phyloP scores from a whole-genome alignment of 306 rosid species.

The Acacia confusa region DNA sequence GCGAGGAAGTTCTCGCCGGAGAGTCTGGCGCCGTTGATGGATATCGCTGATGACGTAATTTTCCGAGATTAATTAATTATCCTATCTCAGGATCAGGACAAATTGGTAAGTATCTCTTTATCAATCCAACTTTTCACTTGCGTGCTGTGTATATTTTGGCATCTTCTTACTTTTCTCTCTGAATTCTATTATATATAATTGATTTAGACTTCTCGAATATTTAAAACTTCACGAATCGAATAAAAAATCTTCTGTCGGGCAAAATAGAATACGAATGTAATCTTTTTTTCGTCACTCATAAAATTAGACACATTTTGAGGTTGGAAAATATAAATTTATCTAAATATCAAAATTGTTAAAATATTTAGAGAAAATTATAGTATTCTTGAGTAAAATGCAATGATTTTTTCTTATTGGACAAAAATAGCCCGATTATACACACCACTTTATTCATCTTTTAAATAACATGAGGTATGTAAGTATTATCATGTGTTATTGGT shows the following conservation, averaged over 20 bases:
- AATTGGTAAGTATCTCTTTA: neutral
- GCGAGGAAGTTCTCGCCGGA: constrained; percentile 73
- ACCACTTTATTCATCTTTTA: too few species aligned
- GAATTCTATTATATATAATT: neutral
- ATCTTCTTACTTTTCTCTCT: neutral
- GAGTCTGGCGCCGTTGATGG: constrained; percentile 47
- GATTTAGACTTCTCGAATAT: neutral
- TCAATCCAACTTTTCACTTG: neutral
- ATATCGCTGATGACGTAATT: constrained; percentile 54
- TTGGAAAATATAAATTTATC: neutral
- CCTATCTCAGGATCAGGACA: constrained; percentile 12
- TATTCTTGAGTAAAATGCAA: too few species aligned
- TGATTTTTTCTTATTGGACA: too few species aligned
- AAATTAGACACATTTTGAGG: neutral
- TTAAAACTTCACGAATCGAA: neutral
- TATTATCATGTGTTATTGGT: too few species aligned
- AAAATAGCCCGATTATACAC: too few species aligned
- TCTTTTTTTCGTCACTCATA: neutral
- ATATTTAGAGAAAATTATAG: too few species aligned
- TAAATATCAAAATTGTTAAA: neutral
- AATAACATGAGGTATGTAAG: too few species aligned
- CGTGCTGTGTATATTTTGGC: neutral
- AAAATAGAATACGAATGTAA: neutral
- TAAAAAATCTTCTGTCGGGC: neutral
- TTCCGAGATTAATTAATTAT: constrained; percentile 42